Evolutionary conservation across 1,139 yeast species (phyloP), one percentile per base, ranked within the genome.

Genomic region (Yamadazyma diddensiae): DNA sequence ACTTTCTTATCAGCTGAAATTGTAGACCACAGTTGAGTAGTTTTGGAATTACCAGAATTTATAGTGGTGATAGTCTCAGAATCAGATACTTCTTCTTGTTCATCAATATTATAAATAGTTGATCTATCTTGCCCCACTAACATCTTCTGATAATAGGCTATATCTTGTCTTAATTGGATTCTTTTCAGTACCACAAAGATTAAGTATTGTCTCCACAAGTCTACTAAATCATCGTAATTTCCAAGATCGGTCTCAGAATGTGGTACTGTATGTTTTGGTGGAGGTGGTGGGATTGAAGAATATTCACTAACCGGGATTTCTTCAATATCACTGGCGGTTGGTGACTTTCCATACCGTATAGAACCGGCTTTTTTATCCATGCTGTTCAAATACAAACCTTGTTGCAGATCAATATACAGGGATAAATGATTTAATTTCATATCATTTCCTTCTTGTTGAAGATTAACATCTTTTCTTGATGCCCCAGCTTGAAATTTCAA

Each of bases 131-230:
- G 51, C 14, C 39, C 44, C 3, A 46, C 50, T 28, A 52, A 24
- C 35, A 62, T 56, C 3, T 53, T 35, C 39, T 64, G 69, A 50
- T 59, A 69, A 37, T 56, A 43, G 25, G 44, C 49, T 33, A 69
- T 67, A 41, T 69, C 75, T 40, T 66, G 72, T 31, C 74, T 55
- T 33, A 69, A 52, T 37, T 57, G 59, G 24, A 69, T 66, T 27
- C 75, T 43, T 39, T 61, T 65, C 29, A 52, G 49, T 10, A 67
- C 40, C n/a, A 68, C 73, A 27, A 51, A 52, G 19, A 50, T 37
- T 35, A 69, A 59, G 42, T 69, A 69, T 15, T 45, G 49, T 29
- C 52, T 54, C 75, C 75, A 69, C n/a, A 60, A 45, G 14, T 52
- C 55, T 5, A 50, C 44, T 18, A 60, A 32, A 23, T 53, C 52